A percentile compares a stretch with the other conserved stretches of the same genome.
These are phyloP conservation scores for Jaminaea rosea DNA, from an alignment of 1,284 basidiomycete species.

Conservation along the genomic window DNA sequence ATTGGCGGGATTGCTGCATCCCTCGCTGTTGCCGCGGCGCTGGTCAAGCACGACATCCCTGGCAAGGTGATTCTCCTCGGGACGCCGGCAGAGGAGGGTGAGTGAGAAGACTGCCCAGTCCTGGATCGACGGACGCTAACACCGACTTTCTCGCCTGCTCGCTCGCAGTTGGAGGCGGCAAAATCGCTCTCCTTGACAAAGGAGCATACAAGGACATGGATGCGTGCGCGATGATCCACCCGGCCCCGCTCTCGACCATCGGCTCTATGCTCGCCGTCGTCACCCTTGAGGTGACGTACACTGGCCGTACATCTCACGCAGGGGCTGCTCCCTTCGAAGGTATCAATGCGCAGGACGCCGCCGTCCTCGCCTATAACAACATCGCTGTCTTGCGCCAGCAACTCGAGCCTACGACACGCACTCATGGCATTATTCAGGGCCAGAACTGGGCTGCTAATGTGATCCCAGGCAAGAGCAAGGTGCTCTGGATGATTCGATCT, in stretches of 20 bases:
- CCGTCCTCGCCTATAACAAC: slow-evolving; percentile 66
- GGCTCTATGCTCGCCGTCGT: slow-evolving; percentile 54
- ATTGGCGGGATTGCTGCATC: slow-evolving; percentile 69
- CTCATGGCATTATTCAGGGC: slow-evolving; percentile 49
- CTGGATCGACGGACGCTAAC: background rate
- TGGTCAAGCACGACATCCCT: slow-evolving; percentile 57
- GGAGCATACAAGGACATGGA: slow-evolving; percentile 70
- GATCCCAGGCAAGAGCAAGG: slow-evolving; percentile 66
- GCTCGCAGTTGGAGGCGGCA: slow-evolving; percentile 74
- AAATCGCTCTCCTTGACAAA: slow-evolving; percentile 61
- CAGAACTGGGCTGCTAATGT: slow-evolving; percentile 49
- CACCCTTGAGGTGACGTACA: slow-evolving; percentile 22
- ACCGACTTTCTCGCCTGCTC: too few relatives aligned
- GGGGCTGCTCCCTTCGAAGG: slow-evolving; percentile 67
- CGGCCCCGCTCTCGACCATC: slow-evolving; percentile 47
- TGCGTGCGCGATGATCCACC: slow-evolving; percentile 61
- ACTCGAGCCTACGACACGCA: slow-evolving; percentile 55
- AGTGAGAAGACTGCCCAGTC: too few relatives aligned
- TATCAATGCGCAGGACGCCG: slow-evolving; percentile 73
- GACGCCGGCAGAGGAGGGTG: slow-evolving; percentile 76
- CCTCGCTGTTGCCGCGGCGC: slow-evolving; percentile 60
- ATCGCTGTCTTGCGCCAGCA: slow-evolving; percentile 69
- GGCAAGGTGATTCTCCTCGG: slow-evolving; percentile 71
- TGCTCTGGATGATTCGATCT: slow-evolving; percentile 62
- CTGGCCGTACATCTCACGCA: slow-evolving; percentile 33